A percentile compares a stretch with the other conserved stretches of the same genome.
phyloP scores from a whole-genome alignment of 2,329 filamentous ascomycete genomes.

The Talaromyces sp. region DNA sequence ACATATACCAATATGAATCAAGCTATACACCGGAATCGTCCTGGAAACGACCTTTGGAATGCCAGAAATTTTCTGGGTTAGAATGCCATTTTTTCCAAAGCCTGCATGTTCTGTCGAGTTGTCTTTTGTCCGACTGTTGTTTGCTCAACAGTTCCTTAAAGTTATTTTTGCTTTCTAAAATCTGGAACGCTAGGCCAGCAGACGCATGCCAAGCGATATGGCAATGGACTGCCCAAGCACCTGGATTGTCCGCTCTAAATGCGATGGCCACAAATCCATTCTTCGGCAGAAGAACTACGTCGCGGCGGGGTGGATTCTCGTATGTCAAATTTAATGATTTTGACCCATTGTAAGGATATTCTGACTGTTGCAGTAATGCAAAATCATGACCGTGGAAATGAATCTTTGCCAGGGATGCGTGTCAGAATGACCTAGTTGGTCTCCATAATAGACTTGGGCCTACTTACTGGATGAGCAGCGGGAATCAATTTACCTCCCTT shows the following conservation, averaged over 20 bases:
- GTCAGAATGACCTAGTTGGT: neutral
- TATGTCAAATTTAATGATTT: slow-evolving; percentile 14
- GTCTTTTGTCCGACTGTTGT: no score
- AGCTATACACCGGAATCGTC: no score
- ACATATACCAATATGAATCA: no score
- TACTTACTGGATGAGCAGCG: neutral
- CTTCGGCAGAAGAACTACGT: slow-evolving; percentile 34
- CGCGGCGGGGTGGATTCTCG: slow-evolving; percentile 26
- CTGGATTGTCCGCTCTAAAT: slow-evolving; percentile 38
- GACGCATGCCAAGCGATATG: slow-evolving; percentile 31
- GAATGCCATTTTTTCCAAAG: no score
- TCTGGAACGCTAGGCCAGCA: slow-evolving; percentile 21
- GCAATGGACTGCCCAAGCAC: slow-evolving; percentile 40
- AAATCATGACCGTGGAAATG: slow-evolving; percentile 28
- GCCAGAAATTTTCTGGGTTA: no score
- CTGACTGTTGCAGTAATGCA: slow-evolving; percentile 20
- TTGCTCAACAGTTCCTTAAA: no score
- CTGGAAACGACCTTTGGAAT: no score
- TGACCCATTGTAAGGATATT: slow-evolving; percentile 12
- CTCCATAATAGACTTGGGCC: neutral
- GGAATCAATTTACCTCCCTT: no score
- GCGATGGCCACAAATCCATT: slow-evolving; percentile 37
- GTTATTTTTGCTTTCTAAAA: neutral
- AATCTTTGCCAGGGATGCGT: slow-evolving; percentile 20
- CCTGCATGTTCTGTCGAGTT: no score